Base-by-base conservation (phyloP, 1,139 yeast species). In the Debaryomycetaceae sp. region DNA sequence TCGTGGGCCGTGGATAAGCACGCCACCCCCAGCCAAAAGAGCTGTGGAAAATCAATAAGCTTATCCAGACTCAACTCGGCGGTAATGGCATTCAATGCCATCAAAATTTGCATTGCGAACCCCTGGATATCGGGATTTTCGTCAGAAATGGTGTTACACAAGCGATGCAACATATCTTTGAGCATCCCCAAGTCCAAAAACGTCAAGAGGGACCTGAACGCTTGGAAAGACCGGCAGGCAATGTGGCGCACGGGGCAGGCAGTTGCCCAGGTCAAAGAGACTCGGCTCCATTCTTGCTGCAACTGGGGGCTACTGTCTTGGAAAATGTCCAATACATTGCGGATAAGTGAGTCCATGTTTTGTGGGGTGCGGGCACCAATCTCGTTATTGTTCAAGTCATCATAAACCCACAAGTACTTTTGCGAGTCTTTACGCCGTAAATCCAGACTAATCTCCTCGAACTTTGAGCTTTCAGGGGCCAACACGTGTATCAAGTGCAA, bases 181-280 rank as follows among this genome's bases (percentile, higher is more conserved):
- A 92, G 62, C 95, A 90, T 90, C 11, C 72, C 67, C 46, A 81
- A 90, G 46, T 90, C 96, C 37, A 90, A 58, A 40, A 78, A 76
- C 11, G 82, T 71, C 12, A 86, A 57, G 30, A 90, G 55, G 4
- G 94, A 82, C 28, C 99, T 63, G 55, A 87, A 90, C 0, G 86
- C 68, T 49, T 92, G 98, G 52, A 92, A 90, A 0, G 97, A 86
- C 20, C 98, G 71, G 43, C 98, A 90, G 0, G 99, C 98, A 45
- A 90, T 73, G 49, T 92, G 99, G 44, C 97, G 69, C 0, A 90
- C 98, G 2, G 97, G 94, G 58, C 98, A 90, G 1, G 95, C 77
- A 0, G 98, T 90, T 0, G 98, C 97, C 98, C 98, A 92, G 23
- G 68, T 67, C 27, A 92, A 61, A 0, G 97, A 83, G 2, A 74